Evolutionary conservation across 2,329 filamentous ascomycete species (phyloP), one percentile per base, ranked within the genome.

Genomic region (Ceratocystis destructans): DNA sequence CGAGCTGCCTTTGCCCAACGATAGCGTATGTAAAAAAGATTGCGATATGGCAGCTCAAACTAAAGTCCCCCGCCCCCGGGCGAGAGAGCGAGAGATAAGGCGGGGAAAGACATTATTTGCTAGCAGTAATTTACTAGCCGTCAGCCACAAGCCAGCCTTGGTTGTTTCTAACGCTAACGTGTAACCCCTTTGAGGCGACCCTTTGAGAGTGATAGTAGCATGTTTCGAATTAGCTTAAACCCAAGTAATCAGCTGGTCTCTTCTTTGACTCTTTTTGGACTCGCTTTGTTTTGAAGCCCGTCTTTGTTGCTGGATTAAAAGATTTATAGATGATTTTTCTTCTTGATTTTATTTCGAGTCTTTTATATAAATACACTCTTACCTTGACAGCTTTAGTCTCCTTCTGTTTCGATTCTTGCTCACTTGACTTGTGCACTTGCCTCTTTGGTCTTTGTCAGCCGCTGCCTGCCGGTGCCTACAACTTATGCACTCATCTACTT

Each of bases 391-490:
- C 28, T 31, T 33, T n/a, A 7, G 53, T 15, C 12, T 37, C 28
- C 33, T 59, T 37, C 28, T 8, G 53, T 59, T 59, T 33, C 25
- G 10, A 6, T n/a, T 33, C 25, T 50, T 59, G 17, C 5, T 59
- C 53, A 31, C 6, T 59, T 33, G 15, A 59, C 22, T 33, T 12
- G 17, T 17, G 25, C 53, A 33, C 53, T 31, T 31, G 8, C 25
- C 53, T 59, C 12, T 37, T 59, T 25, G 37, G 53, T 37, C 53
- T 59, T 33, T 59, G 53, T 59, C 53, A 59, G 28, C 53, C 53
- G 53, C 53, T 59, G 53, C 53, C 53, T 59, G 33, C 28, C 28
- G 17, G 15, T 33, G 28, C 53, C 25, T 31, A 17, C 28, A 59
- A 50, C 46, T 20, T 20, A 12, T 50, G 46, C 46, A 22, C 17